Base-by-base conservation (phyloP, 192 early-diverging fungal species). In the Dissophora globulifera region DNA sequence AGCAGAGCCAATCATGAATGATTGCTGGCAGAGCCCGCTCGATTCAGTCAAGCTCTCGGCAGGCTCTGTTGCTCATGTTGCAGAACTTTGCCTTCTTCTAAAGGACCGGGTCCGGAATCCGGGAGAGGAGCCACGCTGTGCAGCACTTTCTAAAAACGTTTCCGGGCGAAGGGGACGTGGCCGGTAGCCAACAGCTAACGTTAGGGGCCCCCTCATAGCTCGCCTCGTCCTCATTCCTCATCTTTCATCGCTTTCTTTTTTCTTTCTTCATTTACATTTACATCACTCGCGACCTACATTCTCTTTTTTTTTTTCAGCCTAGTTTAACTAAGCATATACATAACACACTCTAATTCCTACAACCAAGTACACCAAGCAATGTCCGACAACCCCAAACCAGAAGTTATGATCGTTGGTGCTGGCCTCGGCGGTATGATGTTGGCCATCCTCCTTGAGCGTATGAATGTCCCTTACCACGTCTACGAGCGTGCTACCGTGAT, bases 401-500 rank as follows among this genome's bases (percentile, higher is more conserved):
- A 32, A 16, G 43, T 59, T 3, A 45, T 59, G 43, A 59, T 59
- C 26, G 57, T 45, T 4, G 57, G 57, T 20, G 57, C 15, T 31
- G 57, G 57, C 20, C 45, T 59, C 5, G 57, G 57, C 20, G 57
- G 57, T 20, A 26, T 59, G 15, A 3, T 59, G 41, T 29, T 59
- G 43, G 57, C 43, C 10, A 47, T 47, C 17, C 57, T 59, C 45
- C 42, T 59, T 7, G 57, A 59, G 30, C 17, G 27, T 8, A 47
- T 59, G 23, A 47, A 59, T 47, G 26, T 59, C 29, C 57, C 57
- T 16, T 59, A 59, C 27, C 45, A 51, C 23, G 54, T 64, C 23
- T 64, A 40, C 15, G 62, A 64, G n/a, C 62, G 62, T 12, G 33
- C 62, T 3, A 45, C 46, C 13, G 42, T 54, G 50, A n/a, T 52